Evolutionary conservation across 495 filamentous ascomycete genomes (phyloP).

Genomic region (Daldinia grandis): DNA sequence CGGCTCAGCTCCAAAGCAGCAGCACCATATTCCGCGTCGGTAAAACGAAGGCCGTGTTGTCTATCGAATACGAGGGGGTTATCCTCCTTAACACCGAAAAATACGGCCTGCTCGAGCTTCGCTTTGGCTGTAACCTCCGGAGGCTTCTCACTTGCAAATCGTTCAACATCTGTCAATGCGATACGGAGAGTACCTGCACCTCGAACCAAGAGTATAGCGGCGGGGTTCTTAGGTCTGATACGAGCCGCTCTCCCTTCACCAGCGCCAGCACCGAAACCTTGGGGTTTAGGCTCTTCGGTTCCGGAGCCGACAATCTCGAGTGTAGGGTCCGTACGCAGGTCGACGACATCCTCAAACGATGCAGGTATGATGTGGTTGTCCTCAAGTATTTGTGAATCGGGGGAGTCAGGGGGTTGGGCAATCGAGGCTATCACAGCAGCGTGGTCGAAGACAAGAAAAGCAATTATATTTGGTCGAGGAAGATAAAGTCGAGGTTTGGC

Average conservation of each 20-base stretch:
- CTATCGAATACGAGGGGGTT: conserved; percentile 83
- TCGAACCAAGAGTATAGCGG: conserved; percentile 76
- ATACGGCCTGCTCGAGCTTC: conserved; percentile 93
- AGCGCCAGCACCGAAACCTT: conserved; percentile 49
- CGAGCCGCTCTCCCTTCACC: conserved; percentile 58
- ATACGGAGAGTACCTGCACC: conserved; percentile 84
- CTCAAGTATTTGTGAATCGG: conserved; percentile 73
- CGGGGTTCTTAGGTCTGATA: conserved; percentile 65
- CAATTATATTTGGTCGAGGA: conserved; percentile 76
- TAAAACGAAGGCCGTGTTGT: conserved; percentile 68
- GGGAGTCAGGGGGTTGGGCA: conserved; percentile 63
- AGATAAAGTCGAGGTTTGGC: conserved; percentile 76
- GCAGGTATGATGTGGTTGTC: conserved; percentile 66
- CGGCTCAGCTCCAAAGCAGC: conserved; percentile 81
- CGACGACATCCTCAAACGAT: conserved; percentile 83
- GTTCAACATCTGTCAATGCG: conserved; percentile 62
- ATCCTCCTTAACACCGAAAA: conserved; percentile 80
- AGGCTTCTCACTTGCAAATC: conserved; percentile 57
- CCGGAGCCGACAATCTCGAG: conserved; percentile 70
- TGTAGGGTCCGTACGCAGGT: conserved; percentile 72
- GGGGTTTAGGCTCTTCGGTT: conserved; percentile 60
- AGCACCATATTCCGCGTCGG: conserved; percentile 72
- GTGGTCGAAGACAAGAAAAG: conserved; percentile 81
- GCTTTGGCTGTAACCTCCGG: conserved; percentile 76
- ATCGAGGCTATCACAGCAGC: conserved; percentile 81